Base-by-base conservation (phyloP, 768 basidiomycete genomes). In the Strobilomyces echinocephalus region DNA sequence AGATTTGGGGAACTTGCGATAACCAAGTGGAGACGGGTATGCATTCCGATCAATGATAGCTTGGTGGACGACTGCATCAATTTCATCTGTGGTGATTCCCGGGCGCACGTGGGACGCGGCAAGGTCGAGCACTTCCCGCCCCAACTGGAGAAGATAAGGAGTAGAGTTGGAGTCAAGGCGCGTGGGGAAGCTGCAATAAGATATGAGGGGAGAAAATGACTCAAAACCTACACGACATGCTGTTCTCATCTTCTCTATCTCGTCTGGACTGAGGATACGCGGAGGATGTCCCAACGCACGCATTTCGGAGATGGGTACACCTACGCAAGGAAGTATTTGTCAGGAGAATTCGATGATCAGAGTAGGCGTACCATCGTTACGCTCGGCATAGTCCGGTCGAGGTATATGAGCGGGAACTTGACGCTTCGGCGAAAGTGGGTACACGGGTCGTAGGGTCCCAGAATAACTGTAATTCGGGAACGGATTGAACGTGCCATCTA, bases 1-100 rank as follows among this genome's bases (percentile, higher is more conserved):
- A 30, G 94, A 97, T 76, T 97, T 97, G 12, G 97, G 95, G 66
- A 86, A 98, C 34, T 80, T 77, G 49, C 85, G 81, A 72, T 99
- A 99, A 65, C 91, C 91, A 55, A 98, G 75, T 41, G 97, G 91
- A 26, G 91, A 94, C 1, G 97, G 97, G 72, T 99, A 99, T 21
- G 91, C 83, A 60, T 91, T 85, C 48, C 95, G 79, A 72, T 95
- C 87, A 58, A 98, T 85, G 59, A 79, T 88, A 16, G 89, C 97
- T 59, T 91, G 82, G 72, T 99, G 97, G 14, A 95, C 93, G 58
- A 97, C 85, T 53, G 82, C 84, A 71, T 99, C 97, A 26, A 99
- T 79, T 66, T 94, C 91, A 65, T 98, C 94, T 2, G 97, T 97
- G 11, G 95, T 97, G 36, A 97, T 81, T 34, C 95, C 97, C n/a